Evolutionary conservation across 2,329 filamentous ascomycete species (phyloP), one percentile per base, ranked within the genome.

Genomic region (Chaetoscypha palmicola): DNA sequence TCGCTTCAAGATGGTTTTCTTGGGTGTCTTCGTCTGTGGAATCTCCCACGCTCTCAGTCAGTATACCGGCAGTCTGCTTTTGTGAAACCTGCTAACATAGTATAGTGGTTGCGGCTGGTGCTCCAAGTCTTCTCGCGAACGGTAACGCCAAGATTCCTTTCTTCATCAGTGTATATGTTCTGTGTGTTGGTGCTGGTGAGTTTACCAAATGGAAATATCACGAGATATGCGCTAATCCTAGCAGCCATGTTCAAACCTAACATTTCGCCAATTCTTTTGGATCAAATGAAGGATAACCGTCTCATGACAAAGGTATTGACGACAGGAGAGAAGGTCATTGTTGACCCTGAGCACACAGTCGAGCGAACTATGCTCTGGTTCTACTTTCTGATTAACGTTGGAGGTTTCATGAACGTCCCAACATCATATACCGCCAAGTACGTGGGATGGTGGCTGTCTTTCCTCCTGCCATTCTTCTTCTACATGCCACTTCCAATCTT

Each of bases 231-330:
- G 12, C 24, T 28, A 28, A 28, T 28, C 24, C 12, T 28, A 65
- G 21, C 35, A 57, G 82, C 81, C 46, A 77, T 82, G 49, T 85
- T 86, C 70, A 87, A 86, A 64, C 74, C 79, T 12, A 85, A 83
- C 53, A 78, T 86, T 22, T 74, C 76, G 0, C 75, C 77, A 1
- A 64, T 79, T 30, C 72, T 81, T 46, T 76, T 77, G 9, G 79
- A 83, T 53, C 77, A 83, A 54, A 43, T 55, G 69, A 45, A 64
- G 66, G 47, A 63, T 61, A 22, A 57, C 64, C 3, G 68, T 68
- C 43, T 38, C 9, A 24, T 31, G 19, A 63, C 65, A 14, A 68
- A 66, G 49, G 63, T 62, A 1, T 61, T 73, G 5, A 73, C 76
- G 50, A 64, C 63, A 3, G 79, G 79, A n/a, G 73, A 81, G 50